A percentile compares a stretch with the other conserved stretches of the same genome.
phyloP scores from a whole-genome alignment of 148 eudicot species.

The Rhododendron simsii region DNA sequence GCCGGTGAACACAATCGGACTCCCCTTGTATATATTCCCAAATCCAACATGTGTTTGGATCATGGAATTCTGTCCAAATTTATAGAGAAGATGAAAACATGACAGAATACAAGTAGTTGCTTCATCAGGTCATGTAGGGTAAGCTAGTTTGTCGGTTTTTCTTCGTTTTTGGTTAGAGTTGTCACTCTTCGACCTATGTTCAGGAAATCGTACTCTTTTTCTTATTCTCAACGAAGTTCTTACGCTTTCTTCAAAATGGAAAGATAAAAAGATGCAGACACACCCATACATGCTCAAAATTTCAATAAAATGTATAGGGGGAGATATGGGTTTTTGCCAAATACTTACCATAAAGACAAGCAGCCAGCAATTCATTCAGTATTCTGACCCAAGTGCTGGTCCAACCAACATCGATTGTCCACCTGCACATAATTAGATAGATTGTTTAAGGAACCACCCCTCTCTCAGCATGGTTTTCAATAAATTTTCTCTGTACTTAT shows the following conservation, averaged over 20 bases:
- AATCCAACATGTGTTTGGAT: background rate
- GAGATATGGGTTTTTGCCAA: background rate
- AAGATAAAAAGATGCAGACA: background rate
- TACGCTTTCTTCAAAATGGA: background rate
- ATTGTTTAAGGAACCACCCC: background rate
- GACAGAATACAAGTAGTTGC: background rate
- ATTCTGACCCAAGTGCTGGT: constrained; percentile 93
- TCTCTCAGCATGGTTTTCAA: too few relatives aligned
- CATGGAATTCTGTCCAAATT: background rate
- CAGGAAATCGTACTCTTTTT: background rate
- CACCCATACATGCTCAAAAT: background rate
- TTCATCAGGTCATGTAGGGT: background rate
- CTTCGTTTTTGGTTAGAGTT: background rate
- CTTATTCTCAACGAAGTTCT: background rate
- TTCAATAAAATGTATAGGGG: background rate
- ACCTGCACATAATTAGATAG: constrained; percentile 34
- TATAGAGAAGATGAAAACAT: background rate
- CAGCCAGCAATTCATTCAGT: constrained; percentile 82
- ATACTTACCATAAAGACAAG: constrained; percentile 73
- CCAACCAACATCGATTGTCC: constrained; percentile 95
- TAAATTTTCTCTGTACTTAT: background rate
- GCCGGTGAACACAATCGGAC: background rate
- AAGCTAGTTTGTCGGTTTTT: background rate
- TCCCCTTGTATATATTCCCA: background rate
- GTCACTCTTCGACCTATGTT: background rate